A percentile compares a stretch with the other conserved stretches of the same genome.
These are phyloP conservation scores for Madurella fahalii DNA, from an alignment of 2,329 filamentous ascomycete species.

Conservation along the genomic window DNA sequence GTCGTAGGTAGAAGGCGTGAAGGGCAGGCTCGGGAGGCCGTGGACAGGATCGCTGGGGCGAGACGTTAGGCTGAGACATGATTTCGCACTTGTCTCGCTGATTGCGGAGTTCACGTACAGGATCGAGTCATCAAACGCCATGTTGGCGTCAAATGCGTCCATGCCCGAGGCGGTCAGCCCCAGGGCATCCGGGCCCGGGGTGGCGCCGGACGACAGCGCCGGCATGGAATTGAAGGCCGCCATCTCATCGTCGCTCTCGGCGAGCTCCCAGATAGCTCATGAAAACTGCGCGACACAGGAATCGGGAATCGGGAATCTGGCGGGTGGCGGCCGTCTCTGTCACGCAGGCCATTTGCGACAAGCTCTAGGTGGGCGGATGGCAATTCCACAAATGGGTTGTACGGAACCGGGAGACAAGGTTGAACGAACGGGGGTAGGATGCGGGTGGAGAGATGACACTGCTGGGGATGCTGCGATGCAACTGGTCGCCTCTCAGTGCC, in stretches of 20 bases:
- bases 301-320: not conserved
- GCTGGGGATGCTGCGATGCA: not conserved
- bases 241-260: conserved; percentile 46
- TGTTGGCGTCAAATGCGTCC: conserved; percentile 49
- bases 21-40: conserved; percentile 44
- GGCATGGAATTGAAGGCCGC: conserved; percentile 55
- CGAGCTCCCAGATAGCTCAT: conserved; percentile 2
- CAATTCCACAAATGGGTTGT: not conserved
- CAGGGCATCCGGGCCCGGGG: conserved; percentile 42
- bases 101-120: conserved; percentile 43
- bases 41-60: conserved; percentile 40
- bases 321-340: conserved; percentile 1
- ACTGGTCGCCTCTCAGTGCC: not conserved
- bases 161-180: conserved; percentile 42
- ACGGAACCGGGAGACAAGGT: not conserved
- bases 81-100: not conserved
- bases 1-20: conserved; percentile 54
- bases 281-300: conserved; percentile 3
- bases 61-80: not conserved
- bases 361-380: not conserved
- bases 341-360: conserved; percentile 5
- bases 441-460: not conserved
- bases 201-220: conserved; percentile 43
- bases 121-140: conserved; percentile 53
- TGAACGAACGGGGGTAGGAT: not conserved